A percentile compares a stretch with the other conserved stretches of the same genome.
phyloP scores from a whole-genome alignment of 192 early-diverging fungal species.

The Coemansia sp. region DNA sequence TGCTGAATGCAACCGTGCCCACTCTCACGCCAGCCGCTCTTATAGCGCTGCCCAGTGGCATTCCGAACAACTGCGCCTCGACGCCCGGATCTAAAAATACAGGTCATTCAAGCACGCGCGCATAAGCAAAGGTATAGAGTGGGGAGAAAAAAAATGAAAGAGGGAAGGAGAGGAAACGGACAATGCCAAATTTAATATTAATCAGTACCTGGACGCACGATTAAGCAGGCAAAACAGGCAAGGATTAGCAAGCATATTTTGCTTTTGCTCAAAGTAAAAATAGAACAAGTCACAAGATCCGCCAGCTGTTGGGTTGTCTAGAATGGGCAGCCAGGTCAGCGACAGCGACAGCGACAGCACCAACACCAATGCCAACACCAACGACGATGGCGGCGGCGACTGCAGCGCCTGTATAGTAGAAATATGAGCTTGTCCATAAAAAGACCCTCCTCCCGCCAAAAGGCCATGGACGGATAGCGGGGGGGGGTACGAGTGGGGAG shows the following conservation, averaged over 20 bases:
- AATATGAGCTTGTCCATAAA: no score
- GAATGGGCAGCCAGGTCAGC: no score
- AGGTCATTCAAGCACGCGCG: no score
- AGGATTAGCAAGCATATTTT: no score
- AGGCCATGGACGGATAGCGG: no score
- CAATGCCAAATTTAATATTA: background rate
- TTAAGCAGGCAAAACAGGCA: background rate
- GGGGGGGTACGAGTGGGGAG: no score
- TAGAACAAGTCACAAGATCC: slow-evolving; percentile 3
- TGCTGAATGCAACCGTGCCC: slow-evolving; percentile 27
- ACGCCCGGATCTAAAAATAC: slow-evolving; percentile 19
- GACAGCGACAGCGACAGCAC: no score
- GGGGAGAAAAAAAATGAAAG: background rate
- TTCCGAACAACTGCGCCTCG: slow-evolving; percentile 38
- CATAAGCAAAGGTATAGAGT: no score
- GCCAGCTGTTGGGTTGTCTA: background rate
- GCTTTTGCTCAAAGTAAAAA: background rate
- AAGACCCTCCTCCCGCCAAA: no score
- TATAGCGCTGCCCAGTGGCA: slow-evolving; percentile 32
- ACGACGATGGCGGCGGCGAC: background rate
- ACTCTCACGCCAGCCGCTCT: slow-evolving; percentile 37
- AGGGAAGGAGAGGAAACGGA: no score
- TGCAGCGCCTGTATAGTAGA: no score
- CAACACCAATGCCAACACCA: no score
- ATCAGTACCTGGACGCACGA: background rate